phyloP scores from a whole-genome alignment of 441 rosid species.

The Mallotus japonicus region DNA sequence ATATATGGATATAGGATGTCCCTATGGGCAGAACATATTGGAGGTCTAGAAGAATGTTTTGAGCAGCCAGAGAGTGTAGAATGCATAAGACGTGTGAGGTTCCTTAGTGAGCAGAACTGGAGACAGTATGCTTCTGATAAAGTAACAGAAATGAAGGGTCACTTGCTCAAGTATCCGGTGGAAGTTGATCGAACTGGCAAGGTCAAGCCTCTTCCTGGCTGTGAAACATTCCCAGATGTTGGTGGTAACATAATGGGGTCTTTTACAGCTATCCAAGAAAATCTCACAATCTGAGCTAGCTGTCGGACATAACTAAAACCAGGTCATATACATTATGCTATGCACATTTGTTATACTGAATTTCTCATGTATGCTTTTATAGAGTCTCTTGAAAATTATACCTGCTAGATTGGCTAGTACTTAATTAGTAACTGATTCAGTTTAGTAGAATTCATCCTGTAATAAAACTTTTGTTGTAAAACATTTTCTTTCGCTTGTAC shows the following conservation, averaged over 20 bases:
- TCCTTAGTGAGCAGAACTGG: slow-evolving; percentile 66
- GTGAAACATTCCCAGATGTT: slow-evolving; percentile 74
- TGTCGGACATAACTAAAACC: not conserved
- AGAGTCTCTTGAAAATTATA: no score
- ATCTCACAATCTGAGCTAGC: slow-evolving; percentile 60
- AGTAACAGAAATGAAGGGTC: slow-evolving; percentile 78
- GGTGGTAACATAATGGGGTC: slow-evolving; percentile 85
- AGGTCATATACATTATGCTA: not conserved
- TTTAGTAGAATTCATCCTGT: no score
- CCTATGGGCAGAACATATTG: slow-evolving; percentile 89
- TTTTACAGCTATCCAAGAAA: slow-evolving; percentile 72
- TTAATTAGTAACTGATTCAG: no score
- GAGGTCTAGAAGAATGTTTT: slow-evolving; percentile 63
- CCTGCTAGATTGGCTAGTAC: no score
- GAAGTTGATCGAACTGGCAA: slow-evolving; percentile 81
- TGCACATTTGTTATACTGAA: not conserved
- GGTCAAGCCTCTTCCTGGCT: slow-evolving; percentile 66
- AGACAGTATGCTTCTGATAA: slow-evolving; percentile 62
- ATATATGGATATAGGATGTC: slow-evolving; percentile 92
- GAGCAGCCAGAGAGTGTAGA: slow-evolving; percentile 68
- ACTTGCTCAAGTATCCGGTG: slow-evolving; percentile 80
- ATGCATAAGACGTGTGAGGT: slow-evolving; percentile 67
- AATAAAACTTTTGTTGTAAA: no score
- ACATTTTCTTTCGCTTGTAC: no score
- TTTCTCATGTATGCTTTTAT: no score